phyloP scores from a whole-genome alignment of 495 filamentous ascomycete genomes.

The Penicillium silybi region DNA sequence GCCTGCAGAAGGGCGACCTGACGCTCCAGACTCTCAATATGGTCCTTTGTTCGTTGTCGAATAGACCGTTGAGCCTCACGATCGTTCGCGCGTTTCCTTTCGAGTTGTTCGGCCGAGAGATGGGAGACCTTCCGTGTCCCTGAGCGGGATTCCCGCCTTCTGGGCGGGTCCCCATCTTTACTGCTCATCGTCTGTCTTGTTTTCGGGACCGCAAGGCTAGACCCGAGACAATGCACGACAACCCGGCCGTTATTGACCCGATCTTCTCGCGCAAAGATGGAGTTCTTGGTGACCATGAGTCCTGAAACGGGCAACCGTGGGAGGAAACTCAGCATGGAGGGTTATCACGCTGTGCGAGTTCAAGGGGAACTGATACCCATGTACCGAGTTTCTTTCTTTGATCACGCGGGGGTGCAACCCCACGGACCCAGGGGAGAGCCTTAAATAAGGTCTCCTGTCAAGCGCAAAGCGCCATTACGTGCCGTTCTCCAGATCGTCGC shows the following conservation, averaged over 20 bases:
- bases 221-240: neutral
- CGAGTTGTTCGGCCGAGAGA: constrained; percentile 55
- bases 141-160: constrained; percentile 48
- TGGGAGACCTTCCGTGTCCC: constrained; percentile 58
- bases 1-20: constrained; percentile 45
- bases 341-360: constrained; percentile 1
- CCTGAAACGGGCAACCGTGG: constrained; percentile 1
- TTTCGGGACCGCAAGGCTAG: constrained; percentile 4
- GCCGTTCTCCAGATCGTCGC: constrained; percentile 19
- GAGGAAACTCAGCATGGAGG: constrained; percentile 10
- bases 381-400: neutral
- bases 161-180: constrained; percentile 12
- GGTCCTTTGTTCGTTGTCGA: constrained; percentile 55
- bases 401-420: neutral
- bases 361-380: constrained; percentile 2
- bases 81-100: constrained; percentile 61
- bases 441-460: constrained; percentile 8
- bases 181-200: constrained; percentile 15
- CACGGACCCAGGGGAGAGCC: neutral
- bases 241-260: constrained; percentile 4
- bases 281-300: constrained; percentile 17
- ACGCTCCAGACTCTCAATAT: constrained; percentile 53
- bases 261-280: constrained; percentile 8
- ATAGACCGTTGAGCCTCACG: constrained; percentile 62
- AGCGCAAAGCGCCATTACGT: neutral